Evolutionary conservation across 192 early-diverging fungal species (phyloP).

Genomic region (Coemansia sp.): DNA sequence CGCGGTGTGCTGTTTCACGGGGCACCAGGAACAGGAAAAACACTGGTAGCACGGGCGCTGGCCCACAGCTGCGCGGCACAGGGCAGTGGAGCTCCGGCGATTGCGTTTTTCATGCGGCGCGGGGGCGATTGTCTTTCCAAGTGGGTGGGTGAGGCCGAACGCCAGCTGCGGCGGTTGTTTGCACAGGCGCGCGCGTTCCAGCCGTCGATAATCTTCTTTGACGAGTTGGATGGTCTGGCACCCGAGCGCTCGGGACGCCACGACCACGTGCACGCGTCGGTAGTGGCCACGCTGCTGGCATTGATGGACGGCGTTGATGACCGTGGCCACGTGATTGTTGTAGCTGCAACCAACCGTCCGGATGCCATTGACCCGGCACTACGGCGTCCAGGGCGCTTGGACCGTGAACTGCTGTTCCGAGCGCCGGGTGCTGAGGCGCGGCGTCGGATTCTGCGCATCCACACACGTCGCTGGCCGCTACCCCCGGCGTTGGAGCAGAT

Average conservation of each 20-base stretch:
- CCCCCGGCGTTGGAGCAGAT: slow-evolving; percentile 50
- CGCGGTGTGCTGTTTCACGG: slow-evolving; percentile 84
- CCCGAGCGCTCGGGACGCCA: slow-evolving; percentile 67
- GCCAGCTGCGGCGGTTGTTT: slow-evolving; percentile 88
- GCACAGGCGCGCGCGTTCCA: slow-evolving; percentile 87
- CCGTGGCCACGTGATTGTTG: slow-evolving; percentile 89
- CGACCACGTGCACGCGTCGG: slow-evolving; percentile 85
- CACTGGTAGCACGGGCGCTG: slow-evolving; percentile 85
- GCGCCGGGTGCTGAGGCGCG: slow-evolving; percentile 74
- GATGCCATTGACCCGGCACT: slow-evolving; percentile 93
- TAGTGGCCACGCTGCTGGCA: slow-evolving; percentile 86
- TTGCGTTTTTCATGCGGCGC: slow-evolving; percentile 53
- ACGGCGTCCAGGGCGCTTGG: slow-evolving; percentile 90
- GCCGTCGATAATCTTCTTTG: slow-evolving; percentile 96
- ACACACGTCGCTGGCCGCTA: slow-evolving; percentile 59
- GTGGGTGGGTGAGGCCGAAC: slow-evolving; percentile 98
- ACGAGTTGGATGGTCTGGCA: slow-evolving; percentile 95
- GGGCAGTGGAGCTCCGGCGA: slow-evolving; percentile 16
- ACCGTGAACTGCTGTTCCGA: slow-evolving; percentile 86
- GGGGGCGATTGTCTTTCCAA: slow-evolving; percentile 98
- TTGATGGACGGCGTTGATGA: slow-evolving; percentile 95
- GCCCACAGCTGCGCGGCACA: slow-evolving; percentile 11
- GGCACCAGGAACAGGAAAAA: slow-evolving; percentile 92
- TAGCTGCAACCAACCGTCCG: slow-evolving; percentile 96
- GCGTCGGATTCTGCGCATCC: slow-evolving; percentile 76